Evolutionary conservation across 331 rosid species (phyloP).

Genomic region (Pyrus hybrid): DNA sequence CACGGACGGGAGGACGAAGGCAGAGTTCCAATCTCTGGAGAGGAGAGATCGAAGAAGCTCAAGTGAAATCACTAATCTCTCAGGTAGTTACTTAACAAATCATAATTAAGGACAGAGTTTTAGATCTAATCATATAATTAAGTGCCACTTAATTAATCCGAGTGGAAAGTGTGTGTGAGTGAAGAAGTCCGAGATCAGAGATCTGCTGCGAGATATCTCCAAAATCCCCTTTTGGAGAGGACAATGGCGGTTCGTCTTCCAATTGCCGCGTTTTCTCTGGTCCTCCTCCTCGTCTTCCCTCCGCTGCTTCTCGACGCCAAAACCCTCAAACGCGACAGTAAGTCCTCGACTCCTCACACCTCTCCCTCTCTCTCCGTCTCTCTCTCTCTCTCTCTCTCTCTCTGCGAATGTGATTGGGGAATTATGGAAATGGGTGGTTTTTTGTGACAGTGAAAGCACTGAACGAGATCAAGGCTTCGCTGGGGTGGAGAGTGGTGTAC

Average conservation of each 20-base stretch:
- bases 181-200: neutral
- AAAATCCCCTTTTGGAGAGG: neutral
- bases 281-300: conserved; percentile 11
- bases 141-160: neutral
- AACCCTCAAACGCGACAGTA: conserved; percentile 97
- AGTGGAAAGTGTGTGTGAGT: neutral
- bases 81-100: neutral
- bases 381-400: neutral
- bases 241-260: conserved; percentile 41
- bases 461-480: conserved; percentile 95
- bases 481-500: conserved; percentile 97
- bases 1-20: neutral
- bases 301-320: conserved; percentile 37
- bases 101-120: neutral
- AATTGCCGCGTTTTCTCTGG: conserved; percentile 26
- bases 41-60: neutral
- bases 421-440: neutral
- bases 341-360: conserved; percentile 7
- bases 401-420: neutral
- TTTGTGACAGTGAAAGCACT: conserved; percentile 70
- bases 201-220: neutral
- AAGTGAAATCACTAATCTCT: neutral
- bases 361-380: neutral
- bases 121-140: neutral
- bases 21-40: neutral